A percentile compares a stretch with the other conserved stretches of the same genome.
Conservation (phyloP, 768 basidiomycete genomes). For the Lactarius vividus region DNA sequence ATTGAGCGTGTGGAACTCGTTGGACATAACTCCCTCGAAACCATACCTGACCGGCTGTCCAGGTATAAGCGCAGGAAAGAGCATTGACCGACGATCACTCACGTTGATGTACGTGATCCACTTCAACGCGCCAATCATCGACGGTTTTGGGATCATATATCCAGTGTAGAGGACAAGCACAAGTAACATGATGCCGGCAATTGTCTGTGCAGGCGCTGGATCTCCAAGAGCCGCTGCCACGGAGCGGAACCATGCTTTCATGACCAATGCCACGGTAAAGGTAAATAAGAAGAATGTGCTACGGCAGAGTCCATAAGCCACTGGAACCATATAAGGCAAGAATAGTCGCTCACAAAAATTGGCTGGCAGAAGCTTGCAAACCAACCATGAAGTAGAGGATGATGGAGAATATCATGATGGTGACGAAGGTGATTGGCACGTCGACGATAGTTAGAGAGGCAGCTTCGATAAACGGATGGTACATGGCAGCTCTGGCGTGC, state of each 20-base stretch:
- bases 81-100: conserved; percentile 23
- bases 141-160: conserved; percentile 56
- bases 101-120: conserved; percentile 69
- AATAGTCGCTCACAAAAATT: conserved; percentile 58
- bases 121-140: conserved; percentile 65
- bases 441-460: conserved; percentile 61
- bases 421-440: conserved; percentile 53
- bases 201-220: conserved; percentile 59
- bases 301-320: conserved; percentile 4
- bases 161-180: conserved; percentile 56
- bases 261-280: conserved; percentile 55
- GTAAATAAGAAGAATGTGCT: conserved; percentile 61
- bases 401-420: conserved; percentile 45
- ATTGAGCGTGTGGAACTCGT: conserved; percentile 74
- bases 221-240: conserved; percentile 58
- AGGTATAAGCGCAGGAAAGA: conserved; percentile 30
- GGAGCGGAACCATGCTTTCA: conserved; percentile 75
- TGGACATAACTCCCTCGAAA: conserved; percentile 73
- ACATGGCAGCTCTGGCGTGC: conserved; percentile 60
- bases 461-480: conserved; percentile 54
- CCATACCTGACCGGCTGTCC: conserved; percentile 62
- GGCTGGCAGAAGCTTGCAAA: conserved; percentile 50
- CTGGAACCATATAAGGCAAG: neutral
- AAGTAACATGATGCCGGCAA: conserved; percentile 52
- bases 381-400: conserved; percentile 62